Evolutionary conservation across 306 rosid species (phyloP), one percentile per base, ranked within the genome.

Genomic region (Alnus rubra): DNA sequence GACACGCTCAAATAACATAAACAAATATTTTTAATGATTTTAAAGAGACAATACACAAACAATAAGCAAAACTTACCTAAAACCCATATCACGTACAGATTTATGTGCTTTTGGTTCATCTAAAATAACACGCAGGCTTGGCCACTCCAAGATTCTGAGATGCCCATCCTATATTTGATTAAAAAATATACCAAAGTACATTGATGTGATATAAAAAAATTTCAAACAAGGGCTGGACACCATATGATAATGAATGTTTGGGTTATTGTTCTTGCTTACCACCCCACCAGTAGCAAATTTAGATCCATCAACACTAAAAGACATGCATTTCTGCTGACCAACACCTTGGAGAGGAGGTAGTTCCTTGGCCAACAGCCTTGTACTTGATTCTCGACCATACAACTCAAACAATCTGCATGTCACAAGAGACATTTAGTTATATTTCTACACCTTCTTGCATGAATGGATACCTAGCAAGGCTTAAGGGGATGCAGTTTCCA

Each of bases 281-380:
- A 58, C 80, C 15, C 97, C 97, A 11, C 98, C 98, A 53, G 92
- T 88, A 67, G 98, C 98, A 76, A 95, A 69, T 80, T 88, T 95
- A 85, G 97, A 90, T 76, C 98, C 98, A 78, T 95, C 98, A 71
- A 91, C 92, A 78, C 98, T 91, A 80, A 95, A 92, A 78, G 89
- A 73, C 33, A 95, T 68, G 81, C 98, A 89, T 54, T 81, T 92
- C 80, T 91, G 97, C 30, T 90, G 90, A 77, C 97, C 89, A 37
- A 89, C 78, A 55, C 69, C 88, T 74, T 84, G 81, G 31, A 92
- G 85, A 78, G 92, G 81, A 59, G 86, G 62, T 75, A 89, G 70
- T 56, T 89, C 88, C 87, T 88, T 92, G 70, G 82, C 82, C 95
- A 90, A 74, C 70, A 94, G 87, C 88, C 88, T 91, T 73, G 85